Conservation (phyloP, 2,329 filamentous ascomycete species). For the Sporothrix brasiliensis region DNA sequence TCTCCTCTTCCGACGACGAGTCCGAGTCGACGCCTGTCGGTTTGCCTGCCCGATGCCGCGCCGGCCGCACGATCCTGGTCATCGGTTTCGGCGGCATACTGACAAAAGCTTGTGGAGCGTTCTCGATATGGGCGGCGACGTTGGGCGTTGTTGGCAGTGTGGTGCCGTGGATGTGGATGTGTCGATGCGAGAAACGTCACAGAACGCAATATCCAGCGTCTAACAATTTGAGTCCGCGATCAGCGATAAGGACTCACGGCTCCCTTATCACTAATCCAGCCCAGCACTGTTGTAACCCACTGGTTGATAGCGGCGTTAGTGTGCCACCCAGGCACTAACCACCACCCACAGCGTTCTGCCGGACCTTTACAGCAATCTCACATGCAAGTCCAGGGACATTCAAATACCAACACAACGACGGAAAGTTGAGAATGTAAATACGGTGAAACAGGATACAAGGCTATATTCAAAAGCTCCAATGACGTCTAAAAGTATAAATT, state of each 20-base stretch:
- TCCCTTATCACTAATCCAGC: not conserved
- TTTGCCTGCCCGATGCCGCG: conserved; percentile 86
- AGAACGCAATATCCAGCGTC: not conserved
- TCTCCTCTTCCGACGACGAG: conserved; percentile 55
- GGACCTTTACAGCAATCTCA: not conserved
- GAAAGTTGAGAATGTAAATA: not conserved
- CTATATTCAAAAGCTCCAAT: too few species aligned
- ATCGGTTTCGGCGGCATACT: conserved; percentile 81
- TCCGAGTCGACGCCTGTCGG: conserved; percentile 56
- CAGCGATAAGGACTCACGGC: not conserved
- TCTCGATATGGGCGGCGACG: not conserved
- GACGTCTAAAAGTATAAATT: too few species aligned
- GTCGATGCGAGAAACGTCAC: not conserved
- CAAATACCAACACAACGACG: not conserved
- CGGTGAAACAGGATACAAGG: too few species aligned
- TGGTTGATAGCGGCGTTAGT: not conserved
- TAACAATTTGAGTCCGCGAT: not conserved
- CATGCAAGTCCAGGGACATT: not conserved
- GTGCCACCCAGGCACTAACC: not conserved
- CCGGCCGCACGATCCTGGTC: conserved; percentile 79
- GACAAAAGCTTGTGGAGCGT: conserved; percentile 14
- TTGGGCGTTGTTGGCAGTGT: not conserved
- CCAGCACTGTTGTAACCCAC: not conserved
- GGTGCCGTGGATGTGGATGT: not conserved
- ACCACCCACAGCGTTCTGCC: not conserved